Conservation (phyloP, 257 asterid genomes). For the Primulina eburnea region DNA sequence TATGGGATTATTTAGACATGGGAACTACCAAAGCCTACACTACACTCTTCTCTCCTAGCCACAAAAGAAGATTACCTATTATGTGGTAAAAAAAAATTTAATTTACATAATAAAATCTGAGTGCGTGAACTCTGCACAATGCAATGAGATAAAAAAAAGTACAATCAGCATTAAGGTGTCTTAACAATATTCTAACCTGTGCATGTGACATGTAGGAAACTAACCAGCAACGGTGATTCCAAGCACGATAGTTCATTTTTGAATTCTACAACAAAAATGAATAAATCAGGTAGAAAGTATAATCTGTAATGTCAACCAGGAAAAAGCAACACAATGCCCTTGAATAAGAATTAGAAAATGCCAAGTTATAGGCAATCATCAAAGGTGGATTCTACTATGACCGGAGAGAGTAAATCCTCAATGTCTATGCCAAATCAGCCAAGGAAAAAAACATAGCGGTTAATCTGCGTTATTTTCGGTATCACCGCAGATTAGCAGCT, state of each 20-base stretch:
- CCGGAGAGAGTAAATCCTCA: neutral
- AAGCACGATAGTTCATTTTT: constrained; percentile 97
- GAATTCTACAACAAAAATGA: constrained; percentile 52
- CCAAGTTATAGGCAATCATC: constrained; percentile 2
- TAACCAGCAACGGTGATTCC: constrained; percentile 97
- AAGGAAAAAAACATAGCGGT: neutral
- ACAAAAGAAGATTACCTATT: neutral
- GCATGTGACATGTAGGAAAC: constrained; percentile 75
- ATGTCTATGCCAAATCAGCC: neutral
- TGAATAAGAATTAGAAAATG: constrained; percentile 1
- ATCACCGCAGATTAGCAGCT: neutral
- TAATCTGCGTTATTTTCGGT: neutral
- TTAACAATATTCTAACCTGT: constrained; percentile 51
- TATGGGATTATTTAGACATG: neutral
- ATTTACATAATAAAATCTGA: too few relatives aligned
- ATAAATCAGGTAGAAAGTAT: constrained; percentile 15
- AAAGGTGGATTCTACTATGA: constrained; percentile 11
- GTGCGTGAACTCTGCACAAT: neutral
- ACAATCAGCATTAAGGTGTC: neutral
- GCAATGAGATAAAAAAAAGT: neutral
- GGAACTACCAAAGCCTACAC: neutral
- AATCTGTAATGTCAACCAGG: constrained; percentile 8
- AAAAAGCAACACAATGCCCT: constrained; percentile 12
- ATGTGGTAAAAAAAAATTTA: neutral
- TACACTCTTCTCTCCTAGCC: neutral